Evolutionary conservation across 2,329 filamentous ascomycete genomes (phyloP).

Genomic region (Karstenula rhodostoma): DNA sequence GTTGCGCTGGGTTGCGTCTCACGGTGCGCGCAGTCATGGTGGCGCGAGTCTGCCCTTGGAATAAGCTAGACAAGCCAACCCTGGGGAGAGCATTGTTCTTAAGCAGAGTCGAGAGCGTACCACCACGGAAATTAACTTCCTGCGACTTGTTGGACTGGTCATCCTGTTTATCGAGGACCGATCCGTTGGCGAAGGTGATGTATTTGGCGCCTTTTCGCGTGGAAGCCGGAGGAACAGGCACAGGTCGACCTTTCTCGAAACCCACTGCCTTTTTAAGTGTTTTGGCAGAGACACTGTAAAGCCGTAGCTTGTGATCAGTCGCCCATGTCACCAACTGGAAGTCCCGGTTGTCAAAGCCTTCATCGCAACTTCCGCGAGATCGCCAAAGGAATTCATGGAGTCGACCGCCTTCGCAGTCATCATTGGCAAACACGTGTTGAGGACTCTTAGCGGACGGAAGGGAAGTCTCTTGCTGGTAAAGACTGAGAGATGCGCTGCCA

Average conservation of each 20-base stretch:
- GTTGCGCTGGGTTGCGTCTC: slow-evolving; percentile 55
- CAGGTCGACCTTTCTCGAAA: slow-evolving; percentile 72
- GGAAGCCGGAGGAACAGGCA: slow-evolving; percentile 71
- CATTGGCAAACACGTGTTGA: slow-evolving; percentile 61
- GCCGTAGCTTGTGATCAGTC: slow-evolving; percentile 79
- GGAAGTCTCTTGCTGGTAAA: slow-evolving; percentile 73
- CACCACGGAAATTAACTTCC: slow-evolving; percentile 26
- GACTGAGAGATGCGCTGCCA: slow-evolving; percentile 81
- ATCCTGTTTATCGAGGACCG: slow-evolving; percentile 27
- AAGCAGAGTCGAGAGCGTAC: slow-evolving; percentile 37
- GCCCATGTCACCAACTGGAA: slow-evolving; percentile 96
- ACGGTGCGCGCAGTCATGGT: slow-evolving; percentile 61
- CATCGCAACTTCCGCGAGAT: slow-evolving; percentile 70
- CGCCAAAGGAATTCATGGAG: slow-evolving; percentile 95
- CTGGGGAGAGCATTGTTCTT: slow-evolving; percentile 32
- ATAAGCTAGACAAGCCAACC: slow-evolving; percentile 5
- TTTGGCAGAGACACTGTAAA: slow-evolving; percentile 75
- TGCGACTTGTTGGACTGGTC: slow-evolving; percentile 16
- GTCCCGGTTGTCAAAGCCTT: slow-evolving; percentile 81
- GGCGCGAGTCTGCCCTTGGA: slow-evolving; percentile 31
- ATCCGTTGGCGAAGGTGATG: slow-evolving; percentile 77
- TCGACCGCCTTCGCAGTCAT: slow-evolving; percentile 61
- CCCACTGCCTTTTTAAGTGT: slow-evolving; percentile 72
- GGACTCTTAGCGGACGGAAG: slow-evolving; percentile 46
- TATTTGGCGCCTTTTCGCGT: slow-evolving; percentile 87